phyloP scores from a whole-genome alignment of 2,329 filamentous ascomycete species.

The Colletotrichum gloeosporioides region DNA sequence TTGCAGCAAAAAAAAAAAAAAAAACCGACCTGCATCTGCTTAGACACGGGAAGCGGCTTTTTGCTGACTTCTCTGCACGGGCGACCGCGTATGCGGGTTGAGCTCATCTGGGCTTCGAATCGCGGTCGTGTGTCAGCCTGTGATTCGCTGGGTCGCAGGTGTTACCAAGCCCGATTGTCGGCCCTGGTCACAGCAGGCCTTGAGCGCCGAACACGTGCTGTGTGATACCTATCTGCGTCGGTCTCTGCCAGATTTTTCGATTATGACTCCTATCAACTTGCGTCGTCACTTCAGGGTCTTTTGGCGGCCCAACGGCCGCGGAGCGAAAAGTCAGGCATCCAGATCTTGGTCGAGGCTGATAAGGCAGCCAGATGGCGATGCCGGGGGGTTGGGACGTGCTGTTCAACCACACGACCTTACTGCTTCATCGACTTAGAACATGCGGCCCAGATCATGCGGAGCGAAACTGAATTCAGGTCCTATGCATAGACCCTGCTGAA shows the following conservation, averaged over 20 bases:
- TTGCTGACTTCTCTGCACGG: neutral
- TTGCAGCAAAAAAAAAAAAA: neutral
- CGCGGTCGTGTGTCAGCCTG: constrained; percentile 16
- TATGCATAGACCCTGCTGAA: neutral
- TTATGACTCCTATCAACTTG: neutral
- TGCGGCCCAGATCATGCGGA: constrained; percentile 7
- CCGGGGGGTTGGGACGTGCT: neutral
- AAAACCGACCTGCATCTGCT: constrained; percentile 2
- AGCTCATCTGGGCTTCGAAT: constrained; percentile 8
- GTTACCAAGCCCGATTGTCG: constrained; percentile 6
- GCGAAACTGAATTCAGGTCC: neutral
- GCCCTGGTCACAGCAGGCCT: constrained; percentile 1
- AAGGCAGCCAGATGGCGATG: constrained; percentile 12
- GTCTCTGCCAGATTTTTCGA: neutral
- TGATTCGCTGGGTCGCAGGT: constrained; percentile 19
- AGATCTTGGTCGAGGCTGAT: neutral
- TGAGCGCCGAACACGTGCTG: constrained; percentile 8
- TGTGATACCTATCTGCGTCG: neutral
- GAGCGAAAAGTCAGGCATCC: constrained; percentile 8
- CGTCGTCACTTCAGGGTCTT: neutral
- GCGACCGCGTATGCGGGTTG: neutral
- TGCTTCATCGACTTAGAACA: neutral
- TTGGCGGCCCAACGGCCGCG: constrained; percentile 15
- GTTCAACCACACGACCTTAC: neutral
- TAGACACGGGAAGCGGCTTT: neutral